Conservation (phyloP, 176 grass and related monocot genomes). For the Carex cristatella region DNA sequence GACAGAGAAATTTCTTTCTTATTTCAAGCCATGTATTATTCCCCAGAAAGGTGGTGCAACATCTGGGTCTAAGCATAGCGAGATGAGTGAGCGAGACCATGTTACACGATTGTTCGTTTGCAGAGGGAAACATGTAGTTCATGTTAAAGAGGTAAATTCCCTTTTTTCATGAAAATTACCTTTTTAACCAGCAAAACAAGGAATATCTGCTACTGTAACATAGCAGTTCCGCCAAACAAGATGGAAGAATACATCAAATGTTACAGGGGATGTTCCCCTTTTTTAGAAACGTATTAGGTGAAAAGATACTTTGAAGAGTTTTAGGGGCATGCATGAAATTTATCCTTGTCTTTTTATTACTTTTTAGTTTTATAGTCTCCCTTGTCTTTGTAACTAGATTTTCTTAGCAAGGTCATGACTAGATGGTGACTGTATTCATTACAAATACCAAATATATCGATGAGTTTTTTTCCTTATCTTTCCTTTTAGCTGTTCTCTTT, state of each 20-base stretch:
- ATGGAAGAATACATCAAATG: neutral
- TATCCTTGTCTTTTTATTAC: neutral
- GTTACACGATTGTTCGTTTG: constrained; percentile 81
- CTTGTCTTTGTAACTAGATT: neutral
- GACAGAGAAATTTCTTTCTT: constrained; percentile 95
- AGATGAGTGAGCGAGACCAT: constrained; percentile 64
- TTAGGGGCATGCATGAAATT: neutral
- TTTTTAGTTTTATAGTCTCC: neutral
- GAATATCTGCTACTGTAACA: neutral
- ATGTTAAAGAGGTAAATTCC: constrained; percentile 83
- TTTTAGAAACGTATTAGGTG: too few relatives aligned
- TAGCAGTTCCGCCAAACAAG: neutral
- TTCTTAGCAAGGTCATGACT: neutral
- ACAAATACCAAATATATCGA: neutral
- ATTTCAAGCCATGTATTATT: constrained; percentile 99
- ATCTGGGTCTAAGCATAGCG: constrained; percentile 79
- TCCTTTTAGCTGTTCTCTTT: too few relatives aligned
- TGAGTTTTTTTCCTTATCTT: too few relatives aligned
- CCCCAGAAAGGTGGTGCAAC: constrained; percentile 76
- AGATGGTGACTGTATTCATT: neutral
- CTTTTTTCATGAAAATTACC: neutral
- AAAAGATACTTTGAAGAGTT: neutral
- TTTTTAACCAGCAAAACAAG: neutral
- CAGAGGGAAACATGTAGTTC: constrained; percentile 95
- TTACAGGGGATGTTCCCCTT: neutral